Evolutionary conservation across 169 alveolate genomes (phyloP), one percentile per base, ranked within the genome.

Genomic region (Babesia sp.): DNA sequence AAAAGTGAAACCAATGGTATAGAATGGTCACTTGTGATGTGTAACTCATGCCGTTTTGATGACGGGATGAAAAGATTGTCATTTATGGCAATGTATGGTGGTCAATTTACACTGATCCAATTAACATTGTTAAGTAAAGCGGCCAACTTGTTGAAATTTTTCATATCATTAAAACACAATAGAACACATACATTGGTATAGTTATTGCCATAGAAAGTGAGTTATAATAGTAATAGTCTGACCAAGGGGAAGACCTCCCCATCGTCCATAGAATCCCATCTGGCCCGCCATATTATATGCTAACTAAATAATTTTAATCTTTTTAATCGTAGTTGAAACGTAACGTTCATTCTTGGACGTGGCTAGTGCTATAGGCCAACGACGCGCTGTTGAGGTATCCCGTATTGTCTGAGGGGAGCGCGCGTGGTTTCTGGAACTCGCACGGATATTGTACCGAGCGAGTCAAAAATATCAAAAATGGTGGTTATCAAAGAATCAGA

Each of bases 401-500:
- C 22, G 36, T 28, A 16, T 28, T 48, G 57, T 48, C 26, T 7
- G 57, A 7, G 14, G 57, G 57, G 26, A 33, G 57, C 57, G 8
- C 57, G 57, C 57, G 57, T 48, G 57, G 57, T 33, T 33, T 48
- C 26, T 12, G 57, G 20, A 16, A 33, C 20, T 48, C 57, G 57
- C 57, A 48, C 26, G 8, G 57, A 28, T 16, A 48, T 20, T 48
- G 22, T 33, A 16, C 1, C 26, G 20, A 24, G 20, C 57, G 20
- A 20, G 28, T 1, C 9, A 16, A 7, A 48, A 0, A 28, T 8
- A 6, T 28, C 57, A 20, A 79, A 58, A 28, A 79, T 79, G 87
- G 87, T 79, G 12, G 67, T 36, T 14, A 71, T 79, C 26, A 29
- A 31, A 20, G 68, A 71, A 36, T 79, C 87, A 20, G 83, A 79